phyloP scores from a whole-genome alignment of 192 early-diverging fungal genomes.

The Diversispora eburnea region DNA sequence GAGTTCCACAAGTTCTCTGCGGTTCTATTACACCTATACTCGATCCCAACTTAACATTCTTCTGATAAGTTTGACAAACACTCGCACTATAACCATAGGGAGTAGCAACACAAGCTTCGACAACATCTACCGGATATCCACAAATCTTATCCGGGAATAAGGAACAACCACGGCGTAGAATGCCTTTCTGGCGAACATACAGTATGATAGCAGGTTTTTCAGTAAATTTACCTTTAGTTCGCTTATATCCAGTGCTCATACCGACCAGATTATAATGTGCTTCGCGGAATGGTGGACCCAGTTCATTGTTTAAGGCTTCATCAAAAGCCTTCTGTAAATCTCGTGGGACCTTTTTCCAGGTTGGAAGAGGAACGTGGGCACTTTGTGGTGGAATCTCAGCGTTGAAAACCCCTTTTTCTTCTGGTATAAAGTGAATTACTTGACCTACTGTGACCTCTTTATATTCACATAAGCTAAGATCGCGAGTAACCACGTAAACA shows the following conservation, averaged over 20 bases:
- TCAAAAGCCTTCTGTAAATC: constrained; percentile 8
- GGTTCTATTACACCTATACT: background rate
- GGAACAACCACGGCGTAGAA: background rate
- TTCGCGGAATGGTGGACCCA: background rate
- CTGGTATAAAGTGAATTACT: constrained; percentile 1
- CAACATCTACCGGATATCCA: constrained; percentile 8
- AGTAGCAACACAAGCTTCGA: constrained; percentile 2
- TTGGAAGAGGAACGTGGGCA: background rate
- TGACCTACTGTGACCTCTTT: background rate
- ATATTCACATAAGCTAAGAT: background rate
- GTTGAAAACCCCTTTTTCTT: background rate
- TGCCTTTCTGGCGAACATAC: too few relatives aligned
- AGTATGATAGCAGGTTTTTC: too few relatives aligned
- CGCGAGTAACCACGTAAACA: background rate
- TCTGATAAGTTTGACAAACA: constrained; percentile 1
- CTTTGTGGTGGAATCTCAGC: background rate
- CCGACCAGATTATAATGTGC: constrained; percentile 9
- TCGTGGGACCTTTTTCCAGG: background rate
- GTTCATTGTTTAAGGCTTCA: constrained; percentile 9
- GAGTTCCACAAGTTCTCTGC: too few relatives aligned
- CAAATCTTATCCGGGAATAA: background rate
- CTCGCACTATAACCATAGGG: background rate
- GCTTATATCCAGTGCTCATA: constrained; percentile 15
- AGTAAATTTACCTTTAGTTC: background rate
- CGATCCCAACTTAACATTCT: background rate